A percentile compares a stretch with the other conserved stretches of the same genome.
Evolutionary conservation across 192 early-diverging fungal genomes (phyloP).

Genomic region (Backusella tarrabulga): DNA sequence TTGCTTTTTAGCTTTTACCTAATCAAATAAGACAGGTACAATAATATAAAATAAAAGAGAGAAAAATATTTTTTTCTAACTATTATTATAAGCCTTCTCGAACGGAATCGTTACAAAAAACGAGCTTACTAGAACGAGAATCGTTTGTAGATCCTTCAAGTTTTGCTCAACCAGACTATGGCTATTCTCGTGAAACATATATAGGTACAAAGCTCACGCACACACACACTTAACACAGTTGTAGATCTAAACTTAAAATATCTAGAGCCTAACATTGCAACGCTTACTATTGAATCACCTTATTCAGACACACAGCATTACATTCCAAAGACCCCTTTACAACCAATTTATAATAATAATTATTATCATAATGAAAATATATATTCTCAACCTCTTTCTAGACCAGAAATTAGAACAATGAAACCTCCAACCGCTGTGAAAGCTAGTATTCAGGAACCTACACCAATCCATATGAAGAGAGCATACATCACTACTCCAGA

Average conservation of each 20-base stretch:
- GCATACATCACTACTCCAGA: not conserved
- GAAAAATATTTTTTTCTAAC: not conserved
- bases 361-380: conserved; percentile 9
- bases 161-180: not conserved
- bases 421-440: conserved; percentile 11
- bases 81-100: conserved; percentile 1
- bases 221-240: not conserved
- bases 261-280: not conserved
- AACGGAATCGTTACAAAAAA: not conserved
- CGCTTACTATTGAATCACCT: not conserved
- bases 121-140: not conserved
- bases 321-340: conserved; percentile 5
- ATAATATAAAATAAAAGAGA: not conserved
- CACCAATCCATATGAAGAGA: not conserved
- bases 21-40: conserved; percentile 15
- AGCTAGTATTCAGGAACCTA: conserved; percentile 1
- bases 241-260: not conserved
- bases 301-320: not conserved
- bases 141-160: conserved; percentile 12
- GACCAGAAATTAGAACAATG: conserved; percentile 21
- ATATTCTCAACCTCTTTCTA: not conserved
- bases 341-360: not conserved
- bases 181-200: conserved; percentile 15
- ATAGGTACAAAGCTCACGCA: conserved; percentile 9
- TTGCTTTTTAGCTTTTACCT: not conserved